A percentile compares a stretch with the other conserved stretches of the same genome.
phyloP scores from a whole-genome alignment of 2,329 filamentous ascomycete species.

The Colletotrichum sp. region DNA sequence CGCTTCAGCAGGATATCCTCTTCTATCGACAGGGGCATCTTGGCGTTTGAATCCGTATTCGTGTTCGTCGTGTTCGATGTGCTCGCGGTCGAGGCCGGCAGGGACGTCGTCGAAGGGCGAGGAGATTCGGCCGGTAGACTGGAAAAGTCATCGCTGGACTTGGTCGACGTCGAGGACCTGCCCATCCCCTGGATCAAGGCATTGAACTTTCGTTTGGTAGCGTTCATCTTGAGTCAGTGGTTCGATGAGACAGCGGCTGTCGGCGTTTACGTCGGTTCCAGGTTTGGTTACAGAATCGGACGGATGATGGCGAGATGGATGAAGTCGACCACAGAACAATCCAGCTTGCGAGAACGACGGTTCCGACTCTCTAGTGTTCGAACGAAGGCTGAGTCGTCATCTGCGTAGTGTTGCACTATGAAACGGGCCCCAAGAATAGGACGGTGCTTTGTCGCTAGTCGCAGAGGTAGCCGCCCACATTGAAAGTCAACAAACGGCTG shows the following conservation, averaged over 20 bases:
- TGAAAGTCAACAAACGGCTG: slow-evolving; percentile 21
- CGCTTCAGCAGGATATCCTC: slow-evolving; percentile 56
- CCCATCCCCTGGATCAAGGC: slow-evolving; percentile 72
- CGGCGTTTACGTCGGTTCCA: not conserved
- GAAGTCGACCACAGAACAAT: not conserved
- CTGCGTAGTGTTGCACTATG: not conserved
- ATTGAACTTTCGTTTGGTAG: slow-evolving; percentile 86
- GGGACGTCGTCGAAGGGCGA: slow-evolving; percentile 21
- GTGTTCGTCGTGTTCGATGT: not conserved
- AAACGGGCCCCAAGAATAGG: not conserved
- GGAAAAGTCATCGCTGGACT: slow-evolving; percentile 18
- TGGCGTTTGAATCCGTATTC: not conserved
- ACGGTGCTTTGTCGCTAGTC: not conserved
- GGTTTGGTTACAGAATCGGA: not conserved
- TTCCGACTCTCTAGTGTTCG: not conserved
- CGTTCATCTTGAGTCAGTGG: slow-evolving; percentile 59
- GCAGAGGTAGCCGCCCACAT: not conserved
- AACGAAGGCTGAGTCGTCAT: not conserved
- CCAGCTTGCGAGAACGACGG: not conserved
- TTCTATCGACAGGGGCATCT: slow-evolving; percentile 30
- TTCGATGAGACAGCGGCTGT: not conserved
- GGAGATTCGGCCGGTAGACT: slow-evolving; percentile 17
- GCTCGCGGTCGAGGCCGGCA: not conserved
- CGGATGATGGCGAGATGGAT: not conserved
- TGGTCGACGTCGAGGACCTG: slow-evolving; percentile 23